phyloP scores from a whole-genome alignment of 257 asterid species.

The Nicotiana paniculata region DNA sequence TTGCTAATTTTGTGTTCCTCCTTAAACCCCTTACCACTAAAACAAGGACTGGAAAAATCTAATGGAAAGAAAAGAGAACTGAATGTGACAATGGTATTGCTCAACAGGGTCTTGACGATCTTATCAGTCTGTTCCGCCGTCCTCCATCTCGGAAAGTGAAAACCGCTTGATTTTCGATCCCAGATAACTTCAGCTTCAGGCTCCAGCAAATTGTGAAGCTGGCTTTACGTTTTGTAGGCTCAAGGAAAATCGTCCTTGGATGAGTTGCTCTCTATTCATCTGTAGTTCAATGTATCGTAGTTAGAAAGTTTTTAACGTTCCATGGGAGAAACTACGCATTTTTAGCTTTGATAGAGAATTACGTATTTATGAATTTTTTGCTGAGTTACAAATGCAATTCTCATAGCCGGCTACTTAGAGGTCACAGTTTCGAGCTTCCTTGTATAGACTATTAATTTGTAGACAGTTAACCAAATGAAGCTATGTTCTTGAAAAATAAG shows the following conservation, averaged over 20 bases:
- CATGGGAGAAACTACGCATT: not conserved
- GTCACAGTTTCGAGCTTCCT: not conserved
- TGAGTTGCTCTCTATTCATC: conserved; percentile 1
- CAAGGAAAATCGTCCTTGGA: conserved; percentile 17
- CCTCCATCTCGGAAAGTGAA: conserved; percentile 84
- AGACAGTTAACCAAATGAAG: not conserved
- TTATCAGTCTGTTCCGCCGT: conserved; percentile 83
- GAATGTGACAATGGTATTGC: conserved; percentile 1
- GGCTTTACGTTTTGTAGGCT: conserved; percentile 18
- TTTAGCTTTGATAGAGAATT: not conserved
- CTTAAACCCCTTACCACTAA: not conserved
- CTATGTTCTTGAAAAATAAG: not conserved
- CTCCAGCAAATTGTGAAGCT: not conserved
- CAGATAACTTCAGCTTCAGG: not conserved
- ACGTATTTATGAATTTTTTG: not conserved
- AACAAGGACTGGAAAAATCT: not conserved
- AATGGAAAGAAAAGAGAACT: not conserved
- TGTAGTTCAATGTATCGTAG: not conserved
- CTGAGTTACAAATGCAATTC: not conserved
- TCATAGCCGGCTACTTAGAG: not conserved
- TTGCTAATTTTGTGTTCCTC: not conserved
- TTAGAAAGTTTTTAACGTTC: not conserved
- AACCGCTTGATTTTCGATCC: conserved; percentile 31
- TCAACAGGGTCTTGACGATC: conserved; percentile 87
- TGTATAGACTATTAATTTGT: not conserved